Evolutionary conservation across 169 alveolate species (phyloP).

Genomic region (Perkinsus chesapeaki): DNA sequence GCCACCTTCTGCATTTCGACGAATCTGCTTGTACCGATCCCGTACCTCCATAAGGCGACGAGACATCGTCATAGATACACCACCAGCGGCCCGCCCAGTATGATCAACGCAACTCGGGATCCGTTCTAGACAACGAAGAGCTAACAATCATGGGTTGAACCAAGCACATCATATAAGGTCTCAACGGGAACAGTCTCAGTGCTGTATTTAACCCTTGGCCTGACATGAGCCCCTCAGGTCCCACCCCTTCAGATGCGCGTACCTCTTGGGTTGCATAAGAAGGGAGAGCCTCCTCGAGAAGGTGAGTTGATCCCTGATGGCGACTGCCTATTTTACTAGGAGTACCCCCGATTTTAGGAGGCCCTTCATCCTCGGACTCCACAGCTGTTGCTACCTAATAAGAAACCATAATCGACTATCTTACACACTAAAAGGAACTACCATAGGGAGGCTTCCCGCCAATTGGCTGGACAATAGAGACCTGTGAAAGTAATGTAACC

Average conservation of each 20-base stretch:
- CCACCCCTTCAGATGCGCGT: no score
- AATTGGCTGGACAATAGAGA: neutral
- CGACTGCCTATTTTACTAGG: neutral
- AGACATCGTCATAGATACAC: no score
- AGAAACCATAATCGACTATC: neutral
- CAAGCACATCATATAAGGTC: no score
- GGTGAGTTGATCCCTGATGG: neutral
- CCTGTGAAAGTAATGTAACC: neutral
- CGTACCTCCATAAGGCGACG: neutral
- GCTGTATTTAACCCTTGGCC: no score
- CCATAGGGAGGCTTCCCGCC: neutral
- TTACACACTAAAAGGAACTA: neutral
- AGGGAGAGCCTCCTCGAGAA: neutral
- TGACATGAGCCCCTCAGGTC: no score
- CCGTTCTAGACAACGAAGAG: neutral
- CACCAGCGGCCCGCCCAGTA: no score
- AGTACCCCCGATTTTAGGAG: neutral
- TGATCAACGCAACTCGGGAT: neutral
- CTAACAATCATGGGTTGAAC: no score
- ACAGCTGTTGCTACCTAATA: neutral
- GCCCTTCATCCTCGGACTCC: neutral
- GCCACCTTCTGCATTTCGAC: neutral
- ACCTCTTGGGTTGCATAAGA: no score
- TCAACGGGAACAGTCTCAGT: no score
- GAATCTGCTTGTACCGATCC: neutral